Percentiles rank a stretch among this genome's conserved stretches.
Conservation (phyloP, 1,139 yeast species). For the Martiniozyma asiatica region DNA sequence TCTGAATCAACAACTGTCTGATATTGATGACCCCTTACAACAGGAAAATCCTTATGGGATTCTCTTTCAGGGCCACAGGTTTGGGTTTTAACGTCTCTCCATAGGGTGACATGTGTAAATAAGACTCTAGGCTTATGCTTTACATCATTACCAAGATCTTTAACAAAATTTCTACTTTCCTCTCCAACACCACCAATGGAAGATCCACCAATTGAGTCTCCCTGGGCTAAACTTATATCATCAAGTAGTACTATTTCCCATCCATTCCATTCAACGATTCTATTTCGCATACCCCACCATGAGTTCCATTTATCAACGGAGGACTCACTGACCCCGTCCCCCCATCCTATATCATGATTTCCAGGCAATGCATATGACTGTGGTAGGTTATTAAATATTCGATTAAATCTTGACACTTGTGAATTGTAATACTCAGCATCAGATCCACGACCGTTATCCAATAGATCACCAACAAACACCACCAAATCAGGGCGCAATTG, state of each 20-base stretch:
- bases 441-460: conserved; percentile 39
- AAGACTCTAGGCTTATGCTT: conserved; percentile 23
- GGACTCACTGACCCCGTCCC: conserved; percentile 30
- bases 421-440: conserved; percentile 29
- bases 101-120: conserved; percentile 39
- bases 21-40: conserved; percentile 36
- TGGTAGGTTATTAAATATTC: conserved; percentile 24
- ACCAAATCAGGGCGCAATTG: conserved; percentile 33
- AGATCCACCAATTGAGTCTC: no score
- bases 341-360: conserved; percentile 48
- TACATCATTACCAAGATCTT: conserved; percentile 2
- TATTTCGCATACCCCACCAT: conserved; percentile 33
- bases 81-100: conserved; percentile 24
- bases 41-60: conserved; percentile 17
- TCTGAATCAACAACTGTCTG: conserved; percentile 33
- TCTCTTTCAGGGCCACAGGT: conserved; percentile 39
- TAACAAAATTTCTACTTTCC: conserved; percentile 4
- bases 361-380: conserved; percentile 34
- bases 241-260: conserved; percentile 38
- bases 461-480: conserved; percentile 40
- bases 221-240: conserved; percentile 32
- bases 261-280: conserved; percentile 21
- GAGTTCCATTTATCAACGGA: conserved; percentile 29
- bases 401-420: conserved; percentile 30
- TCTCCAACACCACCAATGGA: conserved; percentile 20